Evolutionary conservation across 805 yeast species (phyloP), one percentile per base, ranked within the genome.

Genomic region (Saturnispora gosingensis): DNA sequence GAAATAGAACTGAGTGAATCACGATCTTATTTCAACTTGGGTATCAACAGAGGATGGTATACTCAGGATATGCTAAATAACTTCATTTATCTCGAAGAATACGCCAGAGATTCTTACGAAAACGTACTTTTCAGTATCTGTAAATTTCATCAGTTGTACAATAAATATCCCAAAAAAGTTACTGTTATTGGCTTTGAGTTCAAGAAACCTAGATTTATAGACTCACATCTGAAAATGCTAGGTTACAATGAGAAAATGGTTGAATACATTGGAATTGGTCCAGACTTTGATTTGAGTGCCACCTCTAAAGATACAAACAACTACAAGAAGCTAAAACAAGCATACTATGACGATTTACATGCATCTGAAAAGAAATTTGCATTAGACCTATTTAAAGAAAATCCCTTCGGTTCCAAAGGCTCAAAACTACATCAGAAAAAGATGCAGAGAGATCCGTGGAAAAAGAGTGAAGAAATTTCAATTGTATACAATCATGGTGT

Each of bases 71-170:
- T 32, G 45, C 45, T 20, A 27, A 53, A 36, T 38, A 25, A 5
- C 22, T 18, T 27, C 13, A 65, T 83, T 0, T 54, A 70, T 5
- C 67, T 81, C 1, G 96, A 87, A 60, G 90, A 84, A 57, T 83
- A 65, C 62, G 88, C 95, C 0, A 67, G 88, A 39, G 95, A 87
- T 64, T 85, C 93, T 1, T 83, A 83, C 61, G 95, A 87, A 61
- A 87, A 87, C 63, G 76, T 86, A 5, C 54, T 85, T 3, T 85
- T 79, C 63, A 78, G 84, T 56, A 56, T 83, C 2, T 70, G 76
- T 35, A 67, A 80, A 48, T 85, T 73, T 61, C 63, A 74, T 30
- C 80, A 82, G 56, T 53, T 73, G 2, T 62, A 67, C 3, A 69
- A 72, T 0, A 22, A 8, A 1, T 82, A 75, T 54, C 95, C 95